phyloP scores from a whole-genome alignment of 129 eudicot genomes.

The Glebionis coronaria region DNA sequence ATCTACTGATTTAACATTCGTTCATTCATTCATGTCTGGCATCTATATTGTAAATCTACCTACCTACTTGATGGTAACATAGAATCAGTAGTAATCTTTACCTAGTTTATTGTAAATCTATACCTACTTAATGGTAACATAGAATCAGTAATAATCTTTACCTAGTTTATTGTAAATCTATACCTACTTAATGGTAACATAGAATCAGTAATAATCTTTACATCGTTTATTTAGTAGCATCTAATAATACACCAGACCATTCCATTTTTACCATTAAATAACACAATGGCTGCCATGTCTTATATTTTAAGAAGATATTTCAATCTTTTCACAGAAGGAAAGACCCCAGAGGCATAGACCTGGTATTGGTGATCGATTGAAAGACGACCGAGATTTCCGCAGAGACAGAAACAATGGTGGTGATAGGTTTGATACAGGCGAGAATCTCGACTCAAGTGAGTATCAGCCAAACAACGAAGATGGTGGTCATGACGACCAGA shows the following conservation, averaged over 20 bases:
- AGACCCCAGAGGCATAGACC: constrained; percentile 65
- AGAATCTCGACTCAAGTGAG: constrained; percentile 65
- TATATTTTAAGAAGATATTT: constrained; percentile 2
- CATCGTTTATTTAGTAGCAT: not conserved
- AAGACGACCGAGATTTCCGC: constrained; percentile 66
- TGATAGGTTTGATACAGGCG: constrained; percentile 71
- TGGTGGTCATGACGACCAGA: constrained; percentile 57
- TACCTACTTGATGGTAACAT: not conserved
- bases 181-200: not conserved
- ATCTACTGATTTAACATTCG: too few species aligned
- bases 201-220: too few species aligned
- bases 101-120: not conserved
- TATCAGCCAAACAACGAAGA: constrained; percentile 51
- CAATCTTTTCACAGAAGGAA: constrained; percentile 62
- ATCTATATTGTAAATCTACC: not conserved
- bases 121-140: not conserved
- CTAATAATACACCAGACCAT: not conserved
- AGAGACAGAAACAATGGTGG: constrained; percentile 70
- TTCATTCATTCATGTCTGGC: not conserved
- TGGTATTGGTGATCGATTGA: constrained; percentile 58
- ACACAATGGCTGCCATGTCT: constrained; percentile 14
- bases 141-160: too few species aligned
- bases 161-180: not conserved
- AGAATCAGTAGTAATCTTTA: too few species aligned
- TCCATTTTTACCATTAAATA: not conserved